Percentiles rank a stretch among this genome's conserved stretches.
Evolutionary conservation across 2,329 filamentous ascomycete genomes (phyloP).

Genomic region (Ophiostoma australiae): DNA sequence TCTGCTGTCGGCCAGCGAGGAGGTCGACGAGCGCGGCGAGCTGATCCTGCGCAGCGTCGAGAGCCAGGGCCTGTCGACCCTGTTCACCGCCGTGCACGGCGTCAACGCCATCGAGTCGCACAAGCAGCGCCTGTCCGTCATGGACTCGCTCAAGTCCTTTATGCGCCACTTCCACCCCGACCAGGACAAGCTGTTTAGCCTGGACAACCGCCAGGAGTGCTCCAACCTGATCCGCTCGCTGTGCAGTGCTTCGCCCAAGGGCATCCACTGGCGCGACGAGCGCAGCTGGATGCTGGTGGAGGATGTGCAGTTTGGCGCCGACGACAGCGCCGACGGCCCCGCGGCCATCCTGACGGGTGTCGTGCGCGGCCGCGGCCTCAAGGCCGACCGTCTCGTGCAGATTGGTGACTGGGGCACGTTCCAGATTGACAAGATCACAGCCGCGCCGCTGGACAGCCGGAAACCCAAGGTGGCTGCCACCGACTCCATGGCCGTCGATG

Average conservation of each 20-base stretch:
- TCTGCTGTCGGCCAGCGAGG: slow-evolving; percentile 72
- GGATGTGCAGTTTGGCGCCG: slow-evolving; percentile 59
- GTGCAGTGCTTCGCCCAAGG: slow-evolving; percentile 88
- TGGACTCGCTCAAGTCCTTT: slow-evolving; percentile 82
- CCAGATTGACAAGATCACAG: slow-evolving; percentile 82
- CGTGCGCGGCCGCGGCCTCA: slow-evolving; percentile 78
- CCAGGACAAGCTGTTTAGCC: slow-evolving; percentile 82
- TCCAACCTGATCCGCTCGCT: slow-evolving; percentile 85
- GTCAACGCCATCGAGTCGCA: slow-evolving; percentile 71
- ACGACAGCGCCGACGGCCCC: slow-evolving; percentile 44
- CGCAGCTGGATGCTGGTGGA: slow-evolving; percentile 94
- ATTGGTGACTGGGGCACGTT: slow-evolving; percentile 92
- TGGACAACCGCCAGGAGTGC: slow-evolving; percentile 85
- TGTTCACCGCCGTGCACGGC: slow-evolving; percentile 78
- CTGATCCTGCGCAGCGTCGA: slow-evolving; percentile 80
- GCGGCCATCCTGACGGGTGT: slow-evolving; percentile 69
- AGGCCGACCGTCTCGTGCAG: slow-evolving; percentile 84
- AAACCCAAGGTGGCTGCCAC: slow-evolving; percentile 43
- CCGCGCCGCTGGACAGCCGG: slow-evolving; percentile 61
- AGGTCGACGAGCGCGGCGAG: slow-evolving; percentile 81
- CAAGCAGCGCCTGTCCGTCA: slow-evolving; percentile 71
- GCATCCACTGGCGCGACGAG: slow-evolving; percentile 91
- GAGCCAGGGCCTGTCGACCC: slow-evolving; percentile 88
- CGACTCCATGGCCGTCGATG: slow-evolving; percentile 65
- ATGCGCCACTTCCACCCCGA: slow-evolving; percentile 92